Evolutionary conservation across 371 early-diverging fungal genomes (phyloP).

Genomic region (Rhizopus stolonifer): DNA sequence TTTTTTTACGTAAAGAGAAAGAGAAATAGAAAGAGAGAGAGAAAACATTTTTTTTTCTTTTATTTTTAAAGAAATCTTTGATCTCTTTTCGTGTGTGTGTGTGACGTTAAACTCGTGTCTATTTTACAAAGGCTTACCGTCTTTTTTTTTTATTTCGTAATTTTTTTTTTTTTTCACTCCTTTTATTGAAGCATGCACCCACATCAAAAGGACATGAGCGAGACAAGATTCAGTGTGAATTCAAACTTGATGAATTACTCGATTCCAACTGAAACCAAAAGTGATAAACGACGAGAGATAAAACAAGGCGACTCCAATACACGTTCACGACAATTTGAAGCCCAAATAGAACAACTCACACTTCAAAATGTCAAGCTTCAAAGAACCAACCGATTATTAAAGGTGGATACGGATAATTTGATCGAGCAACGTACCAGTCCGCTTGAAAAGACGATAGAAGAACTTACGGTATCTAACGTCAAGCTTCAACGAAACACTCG

Average conservation of each 20-base stretch:
- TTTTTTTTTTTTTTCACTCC: constrained; percentile 5
- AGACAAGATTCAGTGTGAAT: constrained; percentile 45
- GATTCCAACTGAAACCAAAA: constrained; percentile 24
- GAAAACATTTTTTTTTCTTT: too few species aligned
- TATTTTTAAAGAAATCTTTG: too few species aligned
- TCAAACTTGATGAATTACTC: constrained; percentile 57
- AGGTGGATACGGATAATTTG: constrained; percentile 51
- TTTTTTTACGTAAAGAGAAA: too few species aligned
- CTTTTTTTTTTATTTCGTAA: neutral
- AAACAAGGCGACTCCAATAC: constrained; percentile 45
- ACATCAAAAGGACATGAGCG: constrained; percentile 2
- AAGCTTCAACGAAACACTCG: constrained; percentile 44
- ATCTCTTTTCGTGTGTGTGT: neutral
- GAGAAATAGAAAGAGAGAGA: too few species aligned
- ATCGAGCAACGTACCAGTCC: constrained; percentile 52
- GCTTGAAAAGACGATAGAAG: constrained; percentile 38
- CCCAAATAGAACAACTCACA: constrained; percentile 47
- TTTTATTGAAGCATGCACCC: neutral
- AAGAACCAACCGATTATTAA: constrained; percentile 48
- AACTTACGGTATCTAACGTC: constrained; percentile 42
- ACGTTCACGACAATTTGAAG: constrained; percentile 40
- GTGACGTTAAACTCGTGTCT: constrained; percentile 21
- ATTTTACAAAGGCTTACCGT: neutral
- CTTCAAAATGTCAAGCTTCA: constrained; percentile 50
- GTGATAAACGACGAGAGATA: constrained; percentile 28